phyloP scores from a whole-genome alignment of 192 early-diverging fungal genomes.

The Linderina pennispora region DNA sequence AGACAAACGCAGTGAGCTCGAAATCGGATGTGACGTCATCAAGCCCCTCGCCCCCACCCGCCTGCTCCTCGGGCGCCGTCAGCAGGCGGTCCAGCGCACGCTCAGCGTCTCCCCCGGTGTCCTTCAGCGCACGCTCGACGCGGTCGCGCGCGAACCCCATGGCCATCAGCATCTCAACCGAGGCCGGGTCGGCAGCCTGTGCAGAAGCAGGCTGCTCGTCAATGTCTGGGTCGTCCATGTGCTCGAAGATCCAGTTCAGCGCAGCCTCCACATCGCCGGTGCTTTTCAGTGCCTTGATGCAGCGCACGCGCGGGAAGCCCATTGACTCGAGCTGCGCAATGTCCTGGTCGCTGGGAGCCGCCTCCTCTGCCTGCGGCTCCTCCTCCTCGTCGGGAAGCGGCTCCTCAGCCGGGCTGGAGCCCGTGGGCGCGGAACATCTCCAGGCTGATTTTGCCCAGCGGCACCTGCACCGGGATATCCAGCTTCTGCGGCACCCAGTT shows the following conservation, averaged over 20 bases:
- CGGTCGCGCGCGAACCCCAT: constrained; percentile 88
- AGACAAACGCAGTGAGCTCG: constrained; percentile 74
- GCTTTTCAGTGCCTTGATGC: constrained; percentile 71
- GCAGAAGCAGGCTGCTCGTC: constrained; percentile 12
- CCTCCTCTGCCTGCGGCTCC: not conserved
- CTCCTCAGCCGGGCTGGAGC: constrained; percentile 60
- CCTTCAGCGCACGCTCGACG: constrained; percentile 72
- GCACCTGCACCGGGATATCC: constrained; percentile 54
- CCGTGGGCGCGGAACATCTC: constrained; percentile 66
- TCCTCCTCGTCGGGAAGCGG: constrained; percentile 59
- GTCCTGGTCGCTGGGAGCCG: constrained; percentile 22
- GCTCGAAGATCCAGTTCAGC: constrained; percentile 94
- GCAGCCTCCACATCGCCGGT: constrained; percentile 81
- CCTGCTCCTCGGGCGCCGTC: constrained; percentile 41
- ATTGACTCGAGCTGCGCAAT: constrained; percentile 81
- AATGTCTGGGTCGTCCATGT: constrained; percentile 92
- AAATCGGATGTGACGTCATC: constrained; percentile 10
- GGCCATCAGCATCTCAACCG: constrained; percentile 68
- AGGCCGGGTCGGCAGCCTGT: constrained; percentile 35
- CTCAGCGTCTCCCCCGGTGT: constrained; percentile 81
- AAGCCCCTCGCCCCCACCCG: not conserved
- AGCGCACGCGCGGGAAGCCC: constrained; percentile 87
- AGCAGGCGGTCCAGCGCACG: constrained; percentile 96
- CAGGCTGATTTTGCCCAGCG: constrained; percentile 52
- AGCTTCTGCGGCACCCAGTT: constrained; percentile 75